Base-by-base conservation (phyloP, 208 protist species). In the Wallacemonas collosoma region DNA sequence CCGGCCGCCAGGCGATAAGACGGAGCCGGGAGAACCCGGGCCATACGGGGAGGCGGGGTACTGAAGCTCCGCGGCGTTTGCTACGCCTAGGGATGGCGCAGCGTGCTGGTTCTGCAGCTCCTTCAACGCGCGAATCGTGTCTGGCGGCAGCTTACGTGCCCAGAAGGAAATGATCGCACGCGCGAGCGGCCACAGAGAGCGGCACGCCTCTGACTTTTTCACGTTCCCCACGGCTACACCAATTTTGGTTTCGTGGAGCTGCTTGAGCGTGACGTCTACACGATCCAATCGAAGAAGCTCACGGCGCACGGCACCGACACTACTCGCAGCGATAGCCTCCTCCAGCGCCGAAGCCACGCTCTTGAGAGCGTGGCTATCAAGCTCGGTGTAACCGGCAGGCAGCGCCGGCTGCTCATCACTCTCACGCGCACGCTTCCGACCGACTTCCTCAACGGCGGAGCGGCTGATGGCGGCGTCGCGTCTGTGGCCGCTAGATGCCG, bases 141-240 rank as follows among this genome's bases (percentile, higher is more conserved):
- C 85, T 35, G 47, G 14, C 3, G 88, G 88, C 35, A 95, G 75
- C 15, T 84, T 80, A 6, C 78, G 80, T 0, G 88, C 85, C 88
- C 88, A 95, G 48, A 86, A 85, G 26, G 88, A 89, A 53, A 95
- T 79, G 61, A 95, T 76, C 43, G 86, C 88, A 36, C 81, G 79
- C 0, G 85, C 74, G 2, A 95, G 78, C 11, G 88, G 80, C 88
- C 91, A 93, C 43, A 93, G 69, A 6, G 82, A 79, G 47, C 79
- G 67, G 44, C 83, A 76, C 36, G 71, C 77, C 9, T 76, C 60
- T 11, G 69, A 67, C 39, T 78, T 83, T 35, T 93, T 72, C 62
- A 93, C 79, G 48, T 73, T 82, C 9, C 86, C 88, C 1, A 95
- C 83, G 0, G 91, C 88, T 48, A 93, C 83, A 9, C 91, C 91